A percentile compares a stretch with the other conserved stretches of the same genome.
Evolutionary conservation across 2,329 filamentous ascomycete species (phyloP).

Genomic region (Rutstroemia sp.): DNA sequence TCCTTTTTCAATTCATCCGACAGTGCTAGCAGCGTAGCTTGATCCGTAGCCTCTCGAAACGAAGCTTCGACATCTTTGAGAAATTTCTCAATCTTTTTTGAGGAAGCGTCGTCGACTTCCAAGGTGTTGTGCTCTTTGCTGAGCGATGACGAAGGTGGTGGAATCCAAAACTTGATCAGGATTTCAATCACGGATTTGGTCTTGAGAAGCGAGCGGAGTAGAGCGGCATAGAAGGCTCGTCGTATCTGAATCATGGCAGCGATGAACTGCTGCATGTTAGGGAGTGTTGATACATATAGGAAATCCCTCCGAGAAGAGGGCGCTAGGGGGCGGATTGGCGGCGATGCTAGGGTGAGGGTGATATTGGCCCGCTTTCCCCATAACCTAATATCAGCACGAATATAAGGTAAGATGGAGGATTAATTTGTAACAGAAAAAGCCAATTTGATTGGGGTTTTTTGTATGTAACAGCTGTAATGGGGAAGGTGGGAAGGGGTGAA

Average conservation of each 20-base stretch:
- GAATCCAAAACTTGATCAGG: slow-evolving; percentile 47
- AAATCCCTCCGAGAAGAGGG: slow-evolving; percentile 9
- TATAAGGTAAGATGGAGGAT: neutral
- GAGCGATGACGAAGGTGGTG: slow-evolving; percentile 13
- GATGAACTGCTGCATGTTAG: slow-evolving; percentile 41
- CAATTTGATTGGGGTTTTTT: neutral
- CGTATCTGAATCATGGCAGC: slow-evolving; percentile 51
- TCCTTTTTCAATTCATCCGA: slow-evolving; percentile 45
- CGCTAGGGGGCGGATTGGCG: slow-evolving; percentile 9
- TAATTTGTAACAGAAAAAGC: neutral
- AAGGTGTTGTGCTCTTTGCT: slow-evolving; percentile 18
- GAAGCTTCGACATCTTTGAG: slow-evolving; percentile 47
- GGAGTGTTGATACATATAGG: slow-evolving; percentile 27
- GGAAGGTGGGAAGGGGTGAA: neutral
- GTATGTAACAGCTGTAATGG: neutral
- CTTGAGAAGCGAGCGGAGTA: slow-evolving; percentile 49
- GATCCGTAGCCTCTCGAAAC: slow-evolving; percentile 41
- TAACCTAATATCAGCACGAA: neutral
- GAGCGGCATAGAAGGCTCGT: slow-evolving; percentile 45
- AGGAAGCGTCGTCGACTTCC: slow-evolving; percentile 9
- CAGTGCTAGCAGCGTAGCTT: slow-evolving; percentile 35
- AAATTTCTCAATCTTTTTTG: slow-evolving; percentile 36
- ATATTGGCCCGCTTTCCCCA: slow-evolving; percentile 3
- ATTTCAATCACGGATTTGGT: slow-evolving; percentile 53
- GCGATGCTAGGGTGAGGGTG: slow-evolving; percentile 9